Conservation (phyloP, 2,329 filamentous ascomycete species). For the Drechslerella dactyloides region DNA sequence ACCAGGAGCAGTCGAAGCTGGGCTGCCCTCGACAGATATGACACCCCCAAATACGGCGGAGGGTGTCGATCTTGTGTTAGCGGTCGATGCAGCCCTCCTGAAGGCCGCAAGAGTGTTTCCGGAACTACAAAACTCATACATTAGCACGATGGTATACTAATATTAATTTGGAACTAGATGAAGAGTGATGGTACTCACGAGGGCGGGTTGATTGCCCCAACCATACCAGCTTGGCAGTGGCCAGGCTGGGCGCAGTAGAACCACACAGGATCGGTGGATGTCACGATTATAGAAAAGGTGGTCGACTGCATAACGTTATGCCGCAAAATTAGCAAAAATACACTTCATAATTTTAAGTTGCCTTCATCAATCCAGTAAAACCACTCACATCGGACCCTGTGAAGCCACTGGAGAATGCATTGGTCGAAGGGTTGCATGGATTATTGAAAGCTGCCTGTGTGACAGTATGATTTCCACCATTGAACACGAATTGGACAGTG, state of each 20-base stretch:
- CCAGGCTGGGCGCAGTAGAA: constrained; percentile 28
- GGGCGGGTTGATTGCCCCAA: constrained; percentile 40
- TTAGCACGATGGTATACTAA: background rate
- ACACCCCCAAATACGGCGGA: background rate
- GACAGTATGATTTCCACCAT: constrained; percentile 72
- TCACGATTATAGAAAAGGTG: constrained; percentile 74
- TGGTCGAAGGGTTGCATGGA: constrained; percentile 70
- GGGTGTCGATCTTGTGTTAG: background rate
- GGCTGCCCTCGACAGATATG: background rate
- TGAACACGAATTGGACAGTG: constrained; percentile 31
- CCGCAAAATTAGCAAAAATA: background rate
- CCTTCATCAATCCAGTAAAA: background rate
- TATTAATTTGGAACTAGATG: too few relatives aligned
- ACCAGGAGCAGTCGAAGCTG: background rate
- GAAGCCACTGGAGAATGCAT: constrained; percentile 35
- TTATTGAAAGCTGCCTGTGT: constrained; percentile 76
- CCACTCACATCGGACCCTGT: constrained; percentile 19
- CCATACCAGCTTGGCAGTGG: constrained; percentile 45
- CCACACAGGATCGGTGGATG: constrained; percentile 58
- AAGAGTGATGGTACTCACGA: constrained; percentile 15
- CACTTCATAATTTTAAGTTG: too few relatives aligned
- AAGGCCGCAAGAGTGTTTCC: background rate
- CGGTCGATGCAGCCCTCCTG: background rate
- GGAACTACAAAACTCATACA: background rate
- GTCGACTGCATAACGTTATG: constrained; percentile 21